Conservation (phyloP, 176 grass and related monocot species). For the Lolium rigidum region DNA sequence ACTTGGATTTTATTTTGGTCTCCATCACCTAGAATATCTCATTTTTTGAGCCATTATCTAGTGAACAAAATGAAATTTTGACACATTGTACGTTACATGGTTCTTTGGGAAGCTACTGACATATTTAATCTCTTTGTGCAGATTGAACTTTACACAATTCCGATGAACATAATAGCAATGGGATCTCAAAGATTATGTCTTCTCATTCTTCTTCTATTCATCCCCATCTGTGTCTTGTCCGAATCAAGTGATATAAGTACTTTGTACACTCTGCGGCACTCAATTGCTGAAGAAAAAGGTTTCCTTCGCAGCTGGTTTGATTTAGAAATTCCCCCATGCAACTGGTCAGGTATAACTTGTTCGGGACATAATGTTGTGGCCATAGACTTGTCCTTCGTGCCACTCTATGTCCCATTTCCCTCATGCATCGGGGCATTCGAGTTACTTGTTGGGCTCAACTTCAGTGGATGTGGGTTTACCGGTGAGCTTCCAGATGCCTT, state of each 20-base stretch:
- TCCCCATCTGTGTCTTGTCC: not conserved
- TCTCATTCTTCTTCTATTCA: not conserved
- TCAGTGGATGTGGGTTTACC: slow-evolving; percentile 70
- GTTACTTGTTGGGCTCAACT: slow-evolving; percentile 69
- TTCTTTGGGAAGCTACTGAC: slow-evolving; percentile 19
- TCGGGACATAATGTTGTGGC: slow-evolving; percentile 44
- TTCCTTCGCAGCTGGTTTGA: slow-evolving; percentile 80
- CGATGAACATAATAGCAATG: not conserved
- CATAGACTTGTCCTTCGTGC: slow-evolving; percentile 70
- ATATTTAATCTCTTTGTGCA: not conserved
- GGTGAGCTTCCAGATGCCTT: slow-evolving; percentile 66
- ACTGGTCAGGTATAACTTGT: slow-evolving; percentile 77
- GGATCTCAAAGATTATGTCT: not conserved
- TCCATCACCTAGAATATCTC: too few relatives aligned
- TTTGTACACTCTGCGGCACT: slow-evolving; percentile 63
- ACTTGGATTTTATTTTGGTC: too few relatives aligned
- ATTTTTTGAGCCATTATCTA: too few relatives aligned
- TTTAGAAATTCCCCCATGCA: slow-evolving; percentile 73
- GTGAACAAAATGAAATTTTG: not conserved
- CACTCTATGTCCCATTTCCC: slow-evolving; percentile 64
- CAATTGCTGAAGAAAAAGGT: slow-evolving; percentile 63
- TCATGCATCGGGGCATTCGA: slow-evolving; percentile 57
- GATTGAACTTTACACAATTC: not conserved
- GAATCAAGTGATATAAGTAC: slow-evolving; percentile 52
- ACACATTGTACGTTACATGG: not conserved